Evolutionary conservation across 352 stramenopile species (phyloP).

Genomic region (Globisporangium splendens): DNA sequence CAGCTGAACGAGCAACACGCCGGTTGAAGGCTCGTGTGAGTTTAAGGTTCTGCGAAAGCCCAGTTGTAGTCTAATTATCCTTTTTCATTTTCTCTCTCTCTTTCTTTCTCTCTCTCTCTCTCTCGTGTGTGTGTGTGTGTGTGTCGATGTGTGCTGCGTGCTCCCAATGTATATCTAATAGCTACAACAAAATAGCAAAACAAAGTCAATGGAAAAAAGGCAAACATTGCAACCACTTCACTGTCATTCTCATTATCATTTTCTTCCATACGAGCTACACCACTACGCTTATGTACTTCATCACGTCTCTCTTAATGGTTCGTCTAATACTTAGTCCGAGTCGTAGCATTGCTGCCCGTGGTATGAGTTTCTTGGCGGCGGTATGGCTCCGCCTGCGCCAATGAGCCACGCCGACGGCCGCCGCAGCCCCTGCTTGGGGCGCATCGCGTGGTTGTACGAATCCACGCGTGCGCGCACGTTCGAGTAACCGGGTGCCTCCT

Average conservation of each 20-base stretch:
- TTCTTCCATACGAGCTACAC: too few relatives aligned
- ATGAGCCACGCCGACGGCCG: constrained; percentile 56
- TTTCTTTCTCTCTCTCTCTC: neutral
- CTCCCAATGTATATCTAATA: too few relatives aligned
- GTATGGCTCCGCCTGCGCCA: neutral
- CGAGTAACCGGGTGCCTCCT: constrained; percentile 55
- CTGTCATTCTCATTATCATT: too few relatives aligned
- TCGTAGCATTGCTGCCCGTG: constrained; percentile 1
- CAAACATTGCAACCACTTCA: too few relatives aligned
- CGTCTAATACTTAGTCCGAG: constrained; percentile 5
- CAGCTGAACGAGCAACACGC: constrained; percentile 3
- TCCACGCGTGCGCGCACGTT: constrained; percentile 47
- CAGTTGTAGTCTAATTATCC: neutral
- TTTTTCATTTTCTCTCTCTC: neutral
- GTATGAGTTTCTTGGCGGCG: neutral
- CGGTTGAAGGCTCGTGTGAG: too few relatives aligned
- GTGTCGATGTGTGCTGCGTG: too few relatives aligned
- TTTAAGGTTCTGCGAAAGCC: too few relatives aligned
- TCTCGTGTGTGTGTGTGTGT: too few relatives aligned
- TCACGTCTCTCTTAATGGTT: neutral
- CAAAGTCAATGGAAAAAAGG: too few relatives aligned
- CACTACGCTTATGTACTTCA: too few relatives aligned
- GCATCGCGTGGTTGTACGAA: constrained; percentile 55
- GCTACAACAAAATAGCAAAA: too few relatives aligned
- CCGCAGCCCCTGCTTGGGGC: constrained; percentile 39